Evolutionary conservation across 2,329 filamentous ascomycete species (phyloP).

Genomic region (Arachnomyces sp.): DNA sequence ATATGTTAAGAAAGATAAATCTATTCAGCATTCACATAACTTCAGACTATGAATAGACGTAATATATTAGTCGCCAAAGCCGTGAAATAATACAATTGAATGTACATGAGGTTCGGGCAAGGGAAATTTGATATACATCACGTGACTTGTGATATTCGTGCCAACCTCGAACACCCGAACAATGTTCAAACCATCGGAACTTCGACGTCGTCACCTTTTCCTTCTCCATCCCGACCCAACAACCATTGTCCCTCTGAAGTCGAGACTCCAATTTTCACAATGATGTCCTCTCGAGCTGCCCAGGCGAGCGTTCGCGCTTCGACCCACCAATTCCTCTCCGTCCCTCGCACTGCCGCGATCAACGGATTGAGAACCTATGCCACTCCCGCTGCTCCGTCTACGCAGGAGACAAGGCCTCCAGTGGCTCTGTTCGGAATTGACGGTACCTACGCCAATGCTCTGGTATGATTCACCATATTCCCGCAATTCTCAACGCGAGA

Average conservation of each 20-base stretch:
- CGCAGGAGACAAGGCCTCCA: constrained; percentile 67
- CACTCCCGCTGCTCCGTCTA: constrained; percentile 39
- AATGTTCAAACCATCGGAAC: too few relatives aligned
- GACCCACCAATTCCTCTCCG: constrained; percentile 35
- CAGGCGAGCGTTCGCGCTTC: constrained; percentile 51
- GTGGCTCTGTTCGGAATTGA: constrained; percentile 90
- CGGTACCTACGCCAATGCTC: constrained; percentile 94
- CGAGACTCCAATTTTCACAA: constrained; percentile 26
- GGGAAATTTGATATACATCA: too few relatives aligned
- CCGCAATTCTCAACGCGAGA: constrained; percentile 5
- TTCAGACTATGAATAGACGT: too few relatives aligned
- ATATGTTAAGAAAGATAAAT: too few relatives aligned
- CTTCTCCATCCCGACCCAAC: too few relatives aligned
- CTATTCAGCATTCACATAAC: too few relatives aligned
- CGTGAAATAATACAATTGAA: too few relatives aligned
- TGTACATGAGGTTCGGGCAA: too few relatives aligned
- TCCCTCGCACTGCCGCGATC: constrained; percentile 32
- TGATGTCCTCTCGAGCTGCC: constrained; percentile 51
- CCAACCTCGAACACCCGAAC: too few relatives aligned
- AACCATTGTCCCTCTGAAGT: not conserved
- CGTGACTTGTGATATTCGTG: too few relatives aligned
- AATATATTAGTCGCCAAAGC: too few relatives aligned
- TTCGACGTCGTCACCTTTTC: too few relatives aligned
- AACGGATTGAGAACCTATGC: constrained; percentile 66
- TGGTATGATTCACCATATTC: constrained; percentile 58